These are phyloP conservation scores for Trichophyton mentagrophytes DNA, from an alignment of 2,329 filamentous ascomycete species.

Conservation along the genomic window DNA sequence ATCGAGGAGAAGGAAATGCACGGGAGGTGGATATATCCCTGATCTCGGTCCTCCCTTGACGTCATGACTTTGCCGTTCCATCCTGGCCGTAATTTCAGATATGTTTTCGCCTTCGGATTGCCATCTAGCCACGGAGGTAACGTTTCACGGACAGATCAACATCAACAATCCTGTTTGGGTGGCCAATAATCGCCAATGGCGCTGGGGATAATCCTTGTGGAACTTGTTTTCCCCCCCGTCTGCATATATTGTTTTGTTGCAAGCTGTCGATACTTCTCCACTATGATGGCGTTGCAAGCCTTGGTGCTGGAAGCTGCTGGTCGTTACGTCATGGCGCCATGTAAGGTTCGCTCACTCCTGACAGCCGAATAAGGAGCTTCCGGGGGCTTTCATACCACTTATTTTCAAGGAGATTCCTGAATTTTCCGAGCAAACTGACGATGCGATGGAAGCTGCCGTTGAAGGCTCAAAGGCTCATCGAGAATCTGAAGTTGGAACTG, in stretches of 20 bases:
- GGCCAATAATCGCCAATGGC: background rate
- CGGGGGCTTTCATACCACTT: background rate
- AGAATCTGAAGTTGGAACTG: background rate
- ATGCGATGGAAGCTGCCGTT: background rate
- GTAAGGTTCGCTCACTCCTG: background rate
- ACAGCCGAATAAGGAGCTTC: background rate
- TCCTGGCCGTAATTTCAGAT: background rate
- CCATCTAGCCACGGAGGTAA: constrained; percentile 2
- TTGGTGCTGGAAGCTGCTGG: background rate
- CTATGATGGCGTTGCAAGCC: background rate
- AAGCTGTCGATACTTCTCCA: constrained; percentile 3
- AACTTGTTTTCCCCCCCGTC: background rate
- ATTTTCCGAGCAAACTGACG: background rate
- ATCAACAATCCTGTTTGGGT: constrained; percentile 2
- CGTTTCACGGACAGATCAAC: constrained; percentile 1
- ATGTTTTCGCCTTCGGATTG: constrained; percentile 1
- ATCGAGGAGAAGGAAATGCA: background rate
- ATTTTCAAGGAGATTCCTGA: background rate
- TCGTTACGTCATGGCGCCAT: background rate
- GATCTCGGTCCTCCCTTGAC: constrained; percentile 1
- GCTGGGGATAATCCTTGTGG: background rate
- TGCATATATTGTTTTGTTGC: background rate
- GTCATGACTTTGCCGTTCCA: constrained; percentile 1
- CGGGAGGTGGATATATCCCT: constrained; percentile 1
- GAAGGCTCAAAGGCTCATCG: background rate